These are phyloP conservation scores for Pyrenula massariospora DNA, from an alignment of 495 filamentous ascomycete genomes.

Conservation along the genomic window DNA sequence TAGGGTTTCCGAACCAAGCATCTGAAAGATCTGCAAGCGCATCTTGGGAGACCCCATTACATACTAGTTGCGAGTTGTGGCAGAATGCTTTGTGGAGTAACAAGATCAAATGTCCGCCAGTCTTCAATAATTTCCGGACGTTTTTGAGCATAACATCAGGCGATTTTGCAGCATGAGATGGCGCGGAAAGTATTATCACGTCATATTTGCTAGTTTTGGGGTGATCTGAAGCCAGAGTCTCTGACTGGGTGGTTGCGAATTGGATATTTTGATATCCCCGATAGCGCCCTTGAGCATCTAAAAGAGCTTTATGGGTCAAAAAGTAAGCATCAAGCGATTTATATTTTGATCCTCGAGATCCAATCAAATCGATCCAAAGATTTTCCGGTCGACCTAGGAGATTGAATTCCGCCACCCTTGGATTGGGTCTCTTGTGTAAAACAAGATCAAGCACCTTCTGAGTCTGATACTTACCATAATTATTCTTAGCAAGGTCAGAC, in stretches of 20 bases:
- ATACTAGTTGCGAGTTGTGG: too few relatives aligned
- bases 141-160: too few relatives aligned
- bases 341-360: not conserved
- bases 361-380: not conserved
- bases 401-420: constrained; percentile 31
- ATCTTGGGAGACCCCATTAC: too few relatives aligned
- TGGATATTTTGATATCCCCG: not conserved
- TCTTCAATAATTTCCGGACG: too few relatives aligned
- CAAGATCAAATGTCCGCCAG: too few relatives aligned
- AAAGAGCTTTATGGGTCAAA: too few relatives aligned
- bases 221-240: too few relatives aligned
- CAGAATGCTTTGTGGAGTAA: too few relatives aligned
- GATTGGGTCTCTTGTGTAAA: constrained; percentile 22
- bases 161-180: too few relatives aligned
- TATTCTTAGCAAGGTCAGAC: not conserved
- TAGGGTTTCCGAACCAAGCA: not conserved
- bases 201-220: too few relatives aligned
- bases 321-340: constrained; percentile 1
- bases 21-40: too few relatives aligned
- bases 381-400: constrained; percentile 4
- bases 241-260: not conserved
- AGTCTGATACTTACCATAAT: not conserved
- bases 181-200: too few relatives aligned
- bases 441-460: constrained; percentile 20
- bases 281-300: constrained; percentile 1